Evolutionary conservation across 208 protist species (phyloP), one percentile per base, ranked within the genome.

Genomic region (Zelonia costaricensis): DNA sequence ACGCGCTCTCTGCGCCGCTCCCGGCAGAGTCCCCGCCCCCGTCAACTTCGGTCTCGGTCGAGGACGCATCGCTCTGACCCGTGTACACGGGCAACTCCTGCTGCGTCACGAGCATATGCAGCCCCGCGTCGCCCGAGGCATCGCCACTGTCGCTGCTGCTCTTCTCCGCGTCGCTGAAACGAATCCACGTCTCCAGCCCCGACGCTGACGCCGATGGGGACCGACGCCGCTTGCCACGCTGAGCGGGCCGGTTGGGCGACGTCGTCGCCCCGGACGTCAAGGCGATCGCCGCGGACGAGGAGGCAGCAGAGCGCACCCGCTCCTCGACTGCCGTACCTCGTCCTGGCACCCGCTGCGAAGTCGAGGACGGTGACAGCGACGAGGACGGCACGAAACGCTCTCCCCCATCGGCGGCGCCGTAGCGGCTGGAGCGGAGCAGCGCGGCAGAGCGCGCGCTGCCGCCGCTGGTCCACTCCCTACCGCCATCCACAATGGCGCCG

Each of bases 31-130:
- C 33, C 33, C 20, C 18, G 7, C 2, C 38, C 8, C 45, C 20
- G 23, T n/a, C 31, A 0, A 30, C 28, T 16, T 56, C 67, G 28
- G 35, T 57, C 33, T 25, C 52, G 15, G 52, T 1, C 30, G 33
- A 57, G 23, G 55, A 44, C 18, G 25, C 28, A 1, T 15, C 15
- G 15, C 57, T 63, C 27, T 53, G 25, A 15, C 16, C 42, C 6
- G 42, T 48, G 57, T 74, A 73, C 28, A 84, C 69, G 1, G 83
- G 83, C 3, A 89, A 57, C 28, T 63, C 66, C 48, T 87, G 84
- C 57, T 91, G 84, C 13, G 84, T 91, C 30, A 91, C 74, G 48
- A 91, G 79, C 53, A 91, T 76, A 22, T 67, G 31, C 18, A 69
- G 52, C 12, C 52, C n/a, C 9, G 38, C 69, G 16, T 45, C 57